phyloP scores from a whole-genome alignment of 306 rosid species.

The Vachellia pachyceras region DNA sequence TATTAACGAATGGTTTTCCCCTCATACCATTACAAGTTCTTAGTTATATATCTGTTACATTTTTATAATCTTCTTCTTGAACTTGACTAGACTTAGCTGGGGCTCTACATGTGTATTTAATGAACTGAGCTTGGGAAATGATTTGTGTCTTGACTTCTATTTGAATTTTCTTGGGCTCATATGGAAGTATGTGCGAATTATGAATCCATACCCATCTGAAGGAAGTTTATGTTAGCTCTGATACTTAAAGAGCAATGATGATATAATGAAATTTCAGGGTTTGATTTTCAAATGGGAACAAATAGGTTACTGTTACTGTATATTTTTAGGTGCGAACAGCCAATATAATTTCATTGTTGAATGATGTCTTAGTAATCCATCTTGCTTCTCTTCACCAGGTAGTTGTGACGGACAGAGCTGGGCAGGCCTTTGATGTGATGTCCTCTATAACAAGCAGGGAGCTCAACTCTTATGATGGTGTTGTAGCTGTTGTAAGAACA shows the following conservation, averaged over 20 bases:
- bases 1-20: background rate
- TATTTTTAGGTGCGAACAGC: conserved; percentile 12
- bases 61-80: conserved; percentile 20
- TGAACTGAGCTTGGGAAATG: background rate
- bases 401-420: conserved; percentile 87
- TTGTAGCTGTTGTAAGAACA: conserved; percentile 82
- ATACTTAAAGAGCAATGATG: background rate
- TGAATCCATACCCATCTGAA: conserved; percentile 7
- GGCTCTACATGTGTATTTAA: background rate
- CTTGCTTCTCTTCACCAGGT: conserved; percentile 57
- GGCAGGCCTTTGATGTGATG: conserved; percentile 83
- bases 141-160: conserved; percentile 1
- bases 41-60: background rate
- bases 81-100: conserved; percentile 1
- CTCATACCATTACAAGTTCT: background rate
- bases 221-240: conserved; percentile 15
- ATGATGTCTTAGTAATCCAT: conserved; percentile 26
- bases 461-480: conserved; percentile 86
- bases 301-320: conserved; percentile 6
- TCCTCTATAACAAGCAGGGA: conserved; percentile 65
- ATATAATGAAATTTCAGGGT: background rate
- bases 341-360: conserved; percentile 19
- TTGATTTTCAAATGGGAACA: conserved; percentile 21
- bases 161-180: conserved; percentile 25
- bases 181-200: conserved; percentile 8